phyloP scores from a whole-genome alignment of 768 basidiomycete genomes.

The Roridomyces roridus region DNA sequence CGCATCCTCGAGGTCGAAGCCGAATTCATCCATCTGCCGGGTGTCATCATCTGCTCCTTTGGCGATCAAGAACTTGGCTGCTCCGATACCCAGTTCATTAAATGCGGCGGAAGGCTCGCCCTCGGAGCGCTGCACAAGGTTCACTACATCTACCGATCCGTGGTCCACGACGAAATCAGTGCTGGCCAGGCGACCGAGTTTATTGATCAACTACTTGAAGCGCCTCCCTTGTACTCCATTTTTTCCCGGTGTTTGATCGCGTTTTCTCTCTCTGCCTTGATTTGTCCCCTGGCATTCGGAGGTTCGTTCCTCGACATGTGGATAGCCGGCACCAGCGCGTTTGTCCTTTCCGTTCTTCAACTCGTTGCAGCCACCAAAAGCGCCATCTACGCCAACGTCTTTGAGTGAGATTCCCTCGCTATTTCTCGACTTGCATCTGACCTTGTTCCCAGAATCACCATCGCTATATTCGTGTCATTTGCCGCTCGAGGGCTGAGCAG shows the following conservation, averaged over 20 bases:
- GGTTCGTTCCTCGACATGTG: conserved; percentile 87
- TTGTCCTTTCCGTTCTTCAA: conserved; percentile 72
- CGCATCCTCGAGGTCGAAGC: conserved; percentile 90
- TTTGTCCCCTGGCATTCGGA: conserved; percentile 86
- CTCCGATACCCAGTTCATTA: conserved; percentile 89
- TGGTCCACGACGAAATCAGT: conserved; percentile 92
- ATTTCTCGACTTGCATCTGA: conserved; percentile 14
- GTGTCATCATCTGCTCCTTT: conserved; percentile 86
- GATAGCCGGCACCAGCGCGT: conserved; percentile 74
- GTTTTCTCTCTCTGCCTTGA: conserved; percentile 74
- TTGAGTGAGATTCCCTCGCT: conserved; percentile 67
- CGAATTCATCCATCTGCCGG: conserved; percentile 87
- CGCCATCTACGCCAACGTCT: conserved; percentile 86
- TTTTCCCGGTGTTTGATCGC: conserved; percentile 70
- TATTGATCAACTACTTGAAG: conserved; percentile 66
- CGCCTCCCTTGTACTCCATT: conserved; percentile 68
- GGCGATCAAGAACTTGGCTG: conserved; percentile 90
- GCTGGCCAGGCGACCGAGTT: conserved; percentile 75
- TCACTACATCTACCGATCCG: conserved; percentile 83
- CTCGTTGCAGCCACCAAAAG: conserved; percentile 77
- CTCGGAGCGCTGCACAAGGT: conserved; percentile 87
- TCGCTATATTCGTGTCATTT: conserved; percentile 83
- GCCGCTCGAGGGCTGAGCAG: conserved; percentile 82
- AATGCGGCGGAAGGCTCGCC: conserved; percentile 76
- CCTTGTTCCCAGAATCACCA: conserved; percentile 66